Conservation (phyloP, 345 rosid species). For the Euclidium syriacum region DNA sequence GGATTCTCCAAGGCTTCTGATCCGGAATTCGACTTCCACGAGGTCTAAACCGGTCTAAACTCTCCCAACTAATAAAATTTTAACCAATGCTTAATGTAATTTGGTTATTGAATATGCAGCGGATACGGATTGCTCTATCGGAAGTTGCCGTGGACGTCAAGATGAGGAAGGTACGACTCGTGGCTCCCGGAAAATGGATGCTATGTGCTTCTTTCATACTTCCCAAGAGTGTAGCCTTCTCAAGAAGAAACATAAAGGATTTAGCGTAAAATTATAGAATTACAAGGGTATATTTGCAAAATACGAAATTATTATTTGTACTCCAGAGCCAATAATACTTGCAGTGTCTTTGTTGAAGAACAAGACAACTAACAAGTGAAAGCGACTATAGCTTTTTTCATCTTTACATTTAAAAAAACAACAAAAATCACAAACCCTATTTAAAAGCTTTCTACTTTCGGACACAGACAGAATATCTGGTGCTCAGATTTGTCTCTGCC, state of each 20-base stretch:
- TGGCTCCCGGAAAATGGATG: slow-evolving; percentile 97
- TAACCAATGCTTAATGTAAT: background rate
- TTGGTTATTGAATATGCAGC: slow-evolving; percentile 37
- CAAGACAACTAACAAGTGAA: slow-evolving; percentile 53
- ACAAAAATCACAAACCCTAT: slow-evolving; percentile 10
- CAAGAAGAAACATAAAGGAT: slow-evolving; percentile 14
- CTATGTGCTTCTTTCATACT: slow-evolving; percentile 75
- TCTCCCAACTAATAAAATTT: background rate
- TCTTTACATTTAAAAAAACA: slow-evolving; percentile 6
- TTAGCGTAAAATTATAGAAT: background rate
- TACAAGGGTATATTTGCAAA: slow-evolving; percentile 22
- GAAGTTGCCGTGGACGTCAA: slow-evolving; percentile 78
- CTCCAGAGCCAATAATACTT: slow-evolving; percentile 15
- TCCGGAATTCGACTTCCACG: slow-evolving; percentile 89
- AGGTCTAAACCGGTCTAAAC: slow-evolving; percentile 38
- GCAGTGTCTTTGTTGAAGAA: slow-evolving; percentile 29
- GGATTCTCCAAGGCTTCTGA: slow-evolving; percentile 93
- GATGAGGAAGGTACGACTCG: slow-evolving; percentile 65
- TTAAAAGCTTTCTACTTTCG: slow-evolving; percentile 28
- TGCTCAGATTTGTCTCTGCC: slow-evolving; percentile 36
- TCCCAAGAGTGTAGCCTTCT: slow-evolving; percentile 67
- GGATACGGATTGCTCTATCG: slow-evolving; percentile 61
- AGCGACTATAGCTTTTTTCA: slow-evolving; percentile 39
- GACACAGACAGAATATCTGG: slow-evolving; percentile 35
- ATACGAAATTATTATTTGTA: slow-evolving; percentile 5